Percentiles rank a stretch among this genome's conserved stretches.
phyloP scores from a whole-genome alignment of 139 green algal species.

The Haematococcus sp. region DNA sequence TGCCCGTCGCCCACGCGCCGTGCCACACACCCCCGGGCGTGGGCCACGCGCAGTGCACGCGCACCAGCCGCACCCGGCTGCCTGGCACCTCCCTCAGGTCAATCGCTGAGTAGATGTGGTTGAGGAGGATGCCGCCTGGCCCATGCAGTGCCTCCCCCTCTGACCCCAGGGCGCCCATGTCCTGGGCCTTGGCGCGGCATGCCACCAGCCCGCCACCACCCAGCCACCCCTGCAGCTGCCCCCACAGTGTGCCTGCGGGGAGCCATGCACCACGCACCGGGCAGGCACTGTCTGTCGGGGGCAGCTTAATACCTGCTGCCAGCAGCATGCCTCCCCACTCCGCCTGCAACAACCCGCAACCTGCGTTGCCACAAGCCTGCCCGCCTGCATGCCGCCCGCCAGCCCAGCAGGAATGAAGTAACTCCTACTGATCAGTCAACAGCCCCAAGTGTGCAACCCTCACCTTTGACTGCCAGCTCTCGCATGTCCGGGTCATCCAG shows the following conservation, averaged over 20 bases:
- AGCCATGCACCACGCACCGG: too few relatives aligned
- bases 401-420: too few relatives aligned
- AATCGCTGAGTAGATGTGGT: too few relatives aligned
- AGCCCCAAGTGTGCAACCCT: too few relatives aligned
- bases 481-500: constrained; percentile 14
- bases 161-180: not conserved
- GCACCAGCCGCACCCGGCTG: constrained; percentile 30
- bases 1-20: constrained; percentile 32
- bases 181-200: constrained; percentile 5
- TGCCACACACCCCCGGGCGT: constrained; percentile 26
- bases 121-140: not conserved
- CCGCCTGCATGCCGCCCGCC: too few relatives aligned
- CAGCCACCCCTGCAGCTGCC: constrained; percentile 22
- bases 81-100: too few relatives aligned
- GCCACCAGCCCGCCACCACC: constrained; percentile 17
- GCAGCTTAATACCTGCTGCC: too few relatives aligned
- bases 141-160: not conserved
- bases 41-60: constrained; percentile 49
- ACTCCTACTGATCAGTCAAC: too few relatives aligned
- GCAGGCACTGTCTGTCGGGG: too few relatives aligned
- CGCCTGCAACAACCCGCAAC: too few relatives aligned
- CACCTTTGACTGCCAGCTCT: not conserved
- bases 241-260: constrained; percentile 16
- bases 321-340: too few relatives aligned
- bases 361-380: too few relatives aligned